These are phyloP conservation scores for Monilinia laxa DNA, from an alignment of 2,329 filamentous ascomycete species.

Conservation along the genomic window DNA sequence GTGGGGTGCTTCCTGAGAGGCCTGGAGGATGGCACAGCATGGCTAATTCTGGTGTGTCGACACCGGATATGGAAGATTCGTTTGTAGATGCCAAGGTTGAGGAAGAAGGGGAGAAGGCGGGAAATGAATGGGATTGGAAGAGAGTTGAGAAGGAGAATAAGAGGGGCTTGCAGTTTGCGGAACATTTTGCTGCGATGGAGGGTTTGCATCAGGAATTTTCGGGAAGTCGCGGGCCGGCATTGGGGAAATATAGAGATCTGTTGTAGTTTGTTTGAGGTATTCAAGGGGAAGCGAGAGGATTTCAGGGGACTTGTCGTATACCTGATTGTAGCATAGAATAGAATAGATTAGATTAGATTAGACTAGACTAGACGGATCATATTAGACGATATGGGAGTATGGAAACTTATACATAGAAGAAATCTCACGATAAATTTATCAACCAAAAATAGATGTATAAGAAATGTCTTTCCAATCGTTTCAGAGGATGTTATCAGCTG, in stretches of 20 bases:
- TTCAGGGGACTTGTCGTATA: background rate
- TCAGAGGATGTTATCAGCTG: too few relatives aligned
- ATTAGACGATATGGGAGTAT: background rate
- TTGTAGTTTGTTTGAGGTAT: conserved; percentile 21
- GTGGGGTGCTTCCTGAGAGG: conserved; percentile 70
- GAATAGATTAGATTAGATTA: background rate
- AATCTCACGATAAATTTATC: background rate
- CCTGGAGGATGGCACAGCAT: conserved; percentile 62
- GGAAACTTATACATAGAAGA: background rate
- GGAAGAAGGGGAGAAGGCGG: conserved; percentile 21
- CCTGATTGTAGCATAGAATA: background rate
- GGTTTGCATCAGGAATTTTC: conserved; percentile 45
- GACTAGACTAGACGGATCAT: background rate
- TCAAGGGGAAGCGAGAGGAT: background rate
- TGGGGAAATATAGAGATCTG: conserved; percentile 40
- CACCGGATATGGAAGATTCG: conserved; percentile 27
- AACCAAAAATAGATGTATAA: background rate
- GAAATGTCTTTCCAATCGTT: background rate
- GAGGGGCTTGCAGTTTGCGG: conserved; percentile 55
- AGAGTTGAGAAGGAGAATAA: conserved; percentile 55
- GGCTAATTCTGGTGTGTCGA: conserved; percentile 38
- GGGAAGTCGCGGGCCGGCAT: conserved; percentile 37
- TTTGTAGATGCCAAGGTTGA: conserved; percentile 16
- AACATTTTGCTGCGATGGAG: conserved; percentile 58
- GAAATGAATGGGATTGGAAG: conserved; percentile 55